These are phyloP conservation scores for Porcisia deanei DNA, from an alignment of 208 protist genomes.

Conservation along the genomic window DNA sequence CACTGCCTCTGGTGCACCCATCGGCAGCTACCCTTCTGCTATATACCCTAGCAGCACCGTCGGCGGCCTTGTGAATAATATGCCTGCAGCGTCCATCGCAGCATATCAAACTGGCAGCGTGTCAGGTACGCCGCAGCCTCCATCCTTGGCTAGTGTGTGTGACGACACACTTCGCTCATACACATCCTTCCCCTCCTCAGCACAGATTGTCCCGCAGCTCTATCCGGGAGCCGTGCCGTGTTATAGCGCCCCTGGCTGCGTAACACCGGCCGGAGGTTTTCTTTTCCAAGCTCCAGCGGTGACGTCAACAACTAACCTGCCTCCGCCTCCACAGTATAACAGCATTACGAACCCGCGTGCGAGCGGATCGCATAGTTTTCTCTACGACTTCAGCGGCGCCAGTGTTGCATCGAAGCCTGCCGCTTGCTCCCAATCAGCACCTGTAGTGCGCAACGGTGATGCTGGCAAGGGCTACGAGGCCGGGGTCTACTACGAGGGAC, in stretches of 20 bases:
- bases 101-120: not conserved
- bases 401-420: not conserved
- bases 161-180: not conserved
- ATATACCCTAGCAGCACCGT: not conserved
- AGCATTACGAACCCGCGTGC: not conserved
- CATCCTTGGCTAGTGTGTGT: not conserved
- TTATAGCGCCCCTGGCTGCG: not conserved
- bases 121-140: not conserved
- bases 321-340: constrained; percentile 5
- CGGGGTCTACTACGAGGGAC: constrained; percentile 63
- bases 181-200: not conserved
- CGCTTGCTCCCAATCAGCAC: not conserved
- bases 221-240: not conserved
- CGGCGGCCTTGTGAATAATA: not conserved
- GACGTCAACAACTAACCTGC: not conserved
- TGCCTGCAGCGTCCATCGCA: not conserved
- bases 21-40: not conserved
- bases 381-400: not conserved
- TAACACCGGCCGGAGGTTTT: not conserved
- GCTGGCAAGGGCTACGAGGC: constrained; percentile 43
- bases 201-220: not conserved
- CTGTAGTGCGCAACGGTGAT: constrained; percentile 7
- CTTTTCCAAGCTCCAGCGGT: not conserved
- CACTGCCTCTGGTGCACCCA: not conserved
- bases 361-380: not conserved